Conservation (phyloP, 345 rosid species). For the Linum lewisii region DNA sequence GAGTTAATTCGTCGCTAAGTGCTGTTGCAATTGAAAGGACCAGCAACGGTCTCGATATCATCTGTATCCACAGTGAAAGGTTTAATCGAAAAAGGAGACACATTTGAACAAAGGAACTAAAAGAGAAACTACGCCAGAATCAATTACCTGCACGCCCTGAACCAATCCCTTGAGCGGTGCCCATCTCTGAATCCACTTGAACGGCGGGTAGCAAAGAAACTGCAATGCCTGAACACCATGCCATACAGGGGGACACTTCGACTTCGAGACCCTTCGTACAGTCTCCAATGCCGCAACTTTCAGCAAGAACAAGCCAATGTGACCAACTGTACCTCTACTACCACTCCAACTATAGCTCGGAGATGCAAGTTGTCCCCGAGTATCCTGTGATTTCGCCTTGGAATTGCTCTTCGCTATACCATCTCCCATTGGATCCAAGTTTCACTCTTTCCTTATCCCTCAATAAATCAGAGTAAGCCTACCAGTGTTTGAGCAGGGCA, state of each 20-base stretch:
- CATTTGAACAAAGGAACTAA: not conserved
- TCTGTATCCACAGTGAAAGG: constrained; percentile 27
- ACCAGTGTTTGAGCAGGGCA: no score
- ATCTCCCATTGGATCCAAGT: no score
- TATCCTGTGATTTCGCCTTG: constrained; percentile 32
- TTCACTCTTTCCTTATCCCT: no score
- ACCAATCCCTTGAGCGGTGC: constrained; percentile 66
- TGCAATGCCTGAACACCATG: constrained; percentile 70
- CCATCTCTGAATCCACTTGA: constrained; percentile 82
- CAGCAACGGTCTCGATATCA: constrained; percentile 72
- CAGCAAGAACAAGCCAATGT: constrained; percentile 57
- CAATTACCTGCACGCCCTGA: constrained; percentile 88
- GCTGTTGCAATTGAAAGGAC: constrained; percentile 69
- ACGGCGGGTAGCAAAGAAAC: constrained; percentile 74
- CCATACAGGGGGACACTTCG: constrained; percentile 72
- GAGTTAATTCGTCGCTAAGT: constrained; percentile 44
- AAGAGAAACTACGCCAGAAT: no score
- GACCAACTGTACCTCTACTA: constrained; percentile 23
- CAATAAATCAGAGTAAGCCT: no score
- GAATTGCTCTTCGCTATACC: constrained; percentile 34
- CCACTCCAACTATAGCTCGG: constrained; percentile 18
- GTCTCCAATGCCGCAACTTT: constrained; percentile 77
- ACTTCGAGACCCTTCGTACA: constrained; percentile 65
- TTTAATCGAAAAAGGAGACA: not conserved
- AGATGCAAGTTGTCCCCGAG: constrained; percentile 29